phyloP scores from a whole-genome alignment of 2,329 filamentous ascomycete species.

The Diatrype stigma region DNA sequence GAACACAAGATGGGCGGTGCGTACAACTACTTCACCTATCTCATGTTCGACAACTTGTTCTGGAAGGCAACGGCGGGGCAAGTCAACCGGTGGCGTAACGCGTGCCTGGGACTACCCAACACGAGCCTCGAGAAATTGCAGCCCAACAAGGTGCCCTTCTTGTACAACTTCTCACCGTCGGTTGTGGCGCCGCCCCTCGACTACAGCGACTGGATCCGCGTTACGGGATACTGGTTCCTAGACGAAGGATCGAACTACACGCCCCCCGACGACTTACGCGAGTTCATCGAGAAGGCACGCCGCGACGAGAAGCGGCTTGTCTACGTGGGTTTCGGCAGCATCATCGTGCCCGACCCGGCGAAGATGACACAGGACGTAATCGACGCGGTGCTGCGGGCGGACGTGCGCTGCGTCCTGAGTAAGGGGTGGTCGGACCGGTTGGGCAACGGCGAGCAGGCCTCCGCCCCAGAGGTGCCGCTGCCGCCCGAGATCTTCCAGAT shows the following conservation, averaged over 20 bases:
- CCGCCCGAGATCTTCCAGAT: slow-evolving; percentile 84
- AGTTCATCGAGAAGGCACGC: slow-evolving; percentile 81
- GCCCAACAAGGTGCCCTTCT: slow-evolving; percentile 93
- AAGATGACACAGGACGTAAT: slow-evolving; percentile 91
- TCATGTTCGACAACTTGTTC: slow-evolving; percentile 95
- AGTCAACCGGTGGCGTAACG: slow-evolving; percentile 88
- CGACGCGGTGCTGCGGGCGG: slow-evolving; percentile 83
- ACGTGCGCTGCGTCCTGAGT: slow-evolving; percentile 89
- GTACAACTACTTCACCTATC: slow-evolving; percentile 93
- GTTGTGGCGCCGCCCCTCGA: slow-evolving; percentile 94
- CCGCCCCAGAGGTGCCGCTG: slow-evolving; percentile 61
- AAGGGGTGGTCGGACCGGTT: slow-evolving; percentile 93
- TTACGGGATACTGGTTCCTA: slow-evolving; percentile 97
- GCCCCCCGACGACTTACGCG: slow-evolving; percentile 69
- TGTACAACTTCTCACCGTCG: slow-evolving; percentile 94
- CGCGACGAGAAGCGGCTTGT: slow-evolving; percentile 85
- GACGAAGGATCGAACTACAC: slow-evolving; percentile 68
- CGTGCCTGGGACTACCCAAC: slow-evolving; percentile 69
- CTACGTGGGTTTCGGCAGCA: slow-evolving; percentile 95
- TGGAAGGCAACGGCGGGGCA: slow-evolving; percentile 92
- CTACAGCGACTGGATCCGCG: slow-evolving; percentile 95
- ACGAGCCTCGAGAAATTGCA: slow-evolving; percentile 90
- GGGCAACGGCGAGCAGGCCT: slow-evolving; percentile 18
- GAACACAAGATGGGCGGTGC: slow-evolving; percentile 91
- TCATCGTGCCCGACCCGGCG: slow-evolving; percentile 84